These are phyloP conservation scores for rapeseed (Brassica napus) DNA, from an alignment of 345 rosid genomes.

Conservation along the genomic window DNA sequence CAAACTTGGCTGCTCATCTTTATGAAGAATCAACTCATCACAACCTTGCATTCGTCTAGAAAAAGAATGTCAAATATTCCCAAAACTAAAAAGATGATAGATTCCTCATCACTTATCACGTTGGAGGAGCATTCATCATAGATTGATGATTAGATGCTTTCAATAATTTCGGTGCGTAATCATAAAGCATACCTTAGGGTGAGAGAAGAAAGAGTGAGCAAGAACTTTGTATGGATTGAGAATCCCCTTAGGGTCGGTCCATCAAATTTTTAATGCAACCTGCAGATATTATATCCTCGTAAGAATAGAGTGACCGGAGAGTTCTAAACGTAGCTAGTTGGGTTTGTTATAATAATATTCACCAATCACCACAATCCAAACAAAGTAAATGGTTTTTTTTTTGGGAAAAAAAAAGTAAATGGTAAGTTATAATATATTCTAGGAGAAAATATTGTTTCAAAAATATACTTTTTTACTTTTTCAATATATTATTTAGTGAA, in stretches of 20 bases:
- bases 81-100: constrained; percentile 33
- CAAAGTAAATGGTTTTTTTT: not conserved
- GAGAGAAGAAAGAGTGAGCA: constrained; percentile 47
- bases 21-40: constrained; percentile 34
- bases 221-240: constrained; percentile 91
- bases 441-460: too few species aligned
- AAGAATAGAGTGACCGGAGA: not conserved
- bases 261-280: constrained; percentile 45
- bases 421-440: too few species aligned
- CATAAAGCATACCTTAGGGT: constrained; percentile 40
- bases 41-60: constrained; percentile 19
- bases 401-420: too few species aligned
- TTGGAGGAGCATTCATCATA: constrained; percentile 34
- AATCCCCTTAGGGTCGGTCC: constrained; percentile 85
- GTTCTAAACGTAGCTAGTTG: not conserved
- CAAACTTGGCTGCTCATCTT: constrained; percentile 34
- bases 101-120: constrained; percentile 36
- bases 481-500: too few species aligned
- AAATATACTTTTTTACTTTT: too few species aligned
- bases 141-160: constrained; percentile 33
- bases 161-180: constrained; percentile 40
- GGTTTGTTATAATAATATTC: too few species aligned
- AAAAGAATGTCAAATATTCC: constrained; percentile 43
- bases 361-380: not conserved
- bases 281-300: constrained; percentile 22